Base-by-base conservation (phyloP, 768 basidiomycete species). In the Russula lepida region DNA sequence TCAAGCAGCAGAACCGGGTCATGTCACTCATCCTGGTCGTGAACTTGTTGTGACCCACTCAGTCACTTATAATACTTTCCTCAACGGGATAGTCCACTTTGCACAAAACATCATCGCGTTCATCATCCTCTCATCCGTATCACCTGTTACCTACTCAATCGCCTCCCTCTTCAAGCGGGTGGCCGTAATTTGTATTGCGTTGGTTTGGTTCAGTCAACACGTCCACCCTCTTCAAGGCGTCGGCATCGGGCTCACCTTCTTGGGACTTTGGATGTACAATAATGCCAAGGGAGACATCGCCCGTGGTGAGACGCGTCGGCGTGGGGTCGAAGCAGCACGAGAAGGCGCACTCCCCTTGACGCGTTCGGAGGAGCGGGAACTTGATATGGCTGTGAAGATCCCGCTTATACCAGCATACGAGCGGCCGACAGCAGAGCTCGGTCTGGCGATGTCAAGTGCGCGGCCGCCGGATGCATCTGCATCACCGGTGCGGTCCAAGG, bases 81-180 rank as follows among this genome's bases (percentile, higher is more conserved):
- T 93, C 74, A 99, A 99, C 73, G 95, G 95, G 48, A 88, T 91
- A 1, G 94, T 93, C 13, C 94, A 99, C 74, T 99, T 97, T 69
- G 86, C 85, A 1, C 97, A 99, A 74, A 98, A 94, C 78, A 88
- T 98, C 70, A 90, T 98, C 68, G 97, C 97, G 32, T 99, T 99
- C 76, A 81, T 95, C 71, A 92, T 99, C 69, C 84, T 99, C 51
- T 86, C 95, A 2, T 92, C 90, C 30, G 95, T 93, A 3, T 98
- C 95, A 12, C 95, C 97, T 21, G 97, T 99, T 67, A 98, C 97
- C 0, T 99, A 99, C 75, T 95, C 92, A 55, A 98, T 99, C 72
- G 97, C 97, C 3, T 97, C 93, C 4, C 84, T 99, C 69, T 84
- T 98, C 76, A 99, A 99, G 74, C 92, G 97, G 27, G 94, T 99